Conservation (phyloP, 2,329 filamentous ascomycete species). For the Colletotrichum chlorophyti region DNA sequence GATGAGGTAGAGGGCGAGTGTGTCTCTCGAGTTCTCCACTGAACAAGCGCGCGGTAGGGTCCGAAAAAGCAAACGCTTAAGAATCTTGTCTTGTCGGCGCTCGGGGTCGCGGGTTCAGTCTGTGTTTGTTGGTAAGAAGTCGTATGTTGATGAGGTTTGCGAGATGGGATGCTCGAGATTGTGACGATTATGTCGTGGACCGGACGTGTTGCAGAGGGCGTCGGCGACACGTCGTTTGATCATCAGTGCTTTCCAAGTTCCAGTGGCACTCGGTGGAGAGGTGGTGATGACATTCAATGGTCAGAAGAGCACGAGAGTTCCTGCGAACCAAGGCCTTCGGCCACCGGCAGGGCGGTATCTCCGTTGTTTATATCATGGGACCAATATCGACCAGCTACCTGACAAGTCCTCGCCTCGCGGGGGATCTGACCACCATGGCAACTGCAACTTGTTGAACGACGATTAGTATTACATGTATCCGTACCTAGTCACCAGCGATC, state of each 20-base stretch:
- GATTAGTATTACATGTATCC: no score
- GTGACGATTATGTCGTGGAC: no score
- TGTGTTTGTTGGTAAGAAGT: no score
- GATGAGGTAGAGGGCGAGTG: constrained; percentile 15
- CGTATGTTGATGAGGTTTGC: no score
- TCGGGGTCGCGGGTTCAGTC: no score
- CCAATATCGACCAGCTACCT: background rate
- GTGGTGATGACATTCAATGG: constrained; percentile 10
- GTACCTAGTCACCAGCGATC: no score
- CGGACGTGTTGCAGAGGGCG: no score
- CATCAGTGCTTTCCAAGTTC: no score
- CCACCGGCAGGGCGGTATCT: constrained; percentile 1
- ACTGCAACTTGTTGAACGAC: background rate
- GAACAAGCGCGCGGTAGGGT: constrained; percentile 28
- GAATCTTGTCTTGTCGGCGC: background rate
- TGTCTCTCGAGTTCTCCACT: constrained; percentile 10
- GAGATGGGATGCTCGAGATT: no score
- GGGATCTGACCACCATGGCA: background rate
- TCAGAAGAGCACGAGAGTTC: background rate
- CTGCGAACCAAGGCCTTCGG: background rate
- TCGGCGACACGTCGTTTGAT: no score
- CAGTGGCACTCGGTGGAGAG: no score
- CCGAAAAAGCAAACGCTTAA: background rate
- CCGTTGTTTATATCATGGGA: constrained; percentile 22
- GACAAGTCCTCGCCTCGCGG: background rate